Conservation (phyloP, 208 protist genomes). For the Cochliopodium minus region DNA sequence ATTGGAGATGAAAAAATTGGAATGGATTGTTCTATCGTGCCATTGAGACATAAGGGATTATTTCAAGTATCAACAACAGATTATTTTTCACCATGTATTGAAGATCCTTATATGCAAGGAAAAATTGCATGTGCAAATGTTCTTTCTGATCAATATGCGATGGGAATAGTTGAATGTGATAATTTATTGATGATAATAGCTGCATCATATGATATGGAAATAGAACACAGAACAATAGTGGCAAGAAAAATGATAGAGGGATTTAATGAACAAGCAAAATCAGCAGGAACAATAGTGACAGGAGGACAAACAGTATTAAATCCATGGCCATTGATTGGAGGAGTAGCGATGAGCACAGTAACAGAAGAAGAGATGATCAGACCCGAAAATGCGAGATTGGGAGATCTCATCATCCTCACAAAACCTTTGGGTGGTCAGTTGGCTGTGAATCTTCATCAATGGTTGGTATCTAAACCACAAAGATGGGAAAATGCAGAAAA, state of each 20-base stretch:
- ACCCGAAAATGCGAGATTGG: constrained; percentile 43
- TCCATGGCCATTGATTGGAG: constrained; percentile 77
- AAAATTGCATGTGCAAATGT: constrained; percentile 83
- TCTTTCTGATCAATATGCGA: constrained; percentile 83
- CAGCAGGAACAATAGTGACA: constrained; percentile 58
- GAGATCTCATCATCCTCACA: constrained; percentile 80
- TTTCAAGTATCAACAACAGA: constrained; percentile 78
- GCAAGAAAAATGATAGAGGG: constrained; percentile 70
- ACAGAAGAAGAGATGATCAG: constrained; percentile 55
- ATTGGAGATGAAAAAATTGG: constrained; percentile 42
- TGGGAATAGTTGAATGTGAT: constrained; percentile 72
- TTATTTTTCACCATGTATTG: constrained; percentile 86
- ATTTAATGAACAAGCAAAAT: constrained; percentile 54
- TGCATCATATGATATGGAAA: constrained; percentile 65
- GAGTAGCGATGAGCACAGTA: constrained; percentile 62
- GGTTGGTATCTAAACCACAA: constrained; percentile 52
- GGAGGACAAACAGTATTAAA: constrained; percentile 87
- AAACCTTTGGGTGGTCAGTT: constrained; percentile 79
- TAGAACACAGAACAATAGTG: constrained; percentile 47
- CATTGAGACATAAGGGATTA: constrained; percentile 33
- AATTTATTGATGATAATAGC: constrained; percentile 84
- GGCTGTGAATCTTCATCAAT: constrained; percentile 76
- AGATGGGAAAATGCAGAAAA: constrained; percentile 29
- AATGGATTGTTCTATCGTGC: constrained; percentile 73
- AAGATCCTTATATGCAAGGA: constrained; percentile 77